These are phyloP conservation scores for Paralagenidium karlingii DNA, from an alignment of 352 stramenopile genomes.

Conservation along the genomic window DNA sequence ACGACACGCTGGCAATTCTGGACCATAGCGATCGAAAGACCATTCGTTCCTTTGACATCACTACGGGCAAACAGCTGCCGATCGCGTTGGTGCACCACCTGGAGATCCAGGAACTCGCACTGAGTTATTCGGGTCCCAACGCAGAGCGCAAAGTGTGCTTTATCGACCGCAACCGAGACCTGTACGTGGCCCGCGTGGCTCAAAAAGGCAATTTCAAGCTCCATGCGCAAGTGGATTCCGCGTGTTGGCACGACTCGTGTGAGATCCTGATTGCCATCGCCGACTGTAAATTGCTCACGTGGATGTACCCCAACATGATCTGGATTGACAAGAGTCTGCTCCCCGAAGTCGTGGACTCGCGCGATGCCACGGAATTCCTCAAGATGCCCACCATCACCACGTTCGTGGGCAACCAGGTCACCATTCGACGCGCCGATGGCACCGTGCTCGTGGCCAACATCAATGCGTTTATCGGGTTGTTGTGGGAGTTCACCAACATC, in stretches of 20 bases:
- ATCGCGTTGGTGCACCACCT: slow-evolving; percentile 50
- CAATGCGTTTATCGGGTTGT: slow-evolving; percentile 65
- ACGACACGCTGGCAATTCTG: slow-evolving; percentile 80
- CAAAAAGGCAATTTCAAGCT: slow-evolving; percentile 72
- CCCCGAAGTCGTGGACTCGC: slow-evolving; percentile 51
- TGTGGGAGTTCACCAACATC: slow-evolving; percentile 76
- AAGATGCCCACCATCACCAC: slow-evolving; percentile 80
- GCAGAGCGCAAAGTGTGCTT: slow-evolving; percentile 80
- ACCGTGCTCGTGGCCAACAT: slow-evolving; percentile 71
- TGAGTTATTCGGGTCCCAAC: slow-evolving; percentile 65
- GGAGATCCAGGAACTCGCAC: slow-evolving; percentile 68
- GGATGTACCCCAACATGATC: slow-evolving; percentile 85
- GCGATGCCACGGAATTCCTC: slow-evolving; percentile 69
- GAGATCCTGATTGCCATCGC: slow-evolving; percentile 83
- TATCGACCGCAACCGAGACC: slow-evolving; percentile 80
- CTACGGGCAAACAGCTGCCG: slow-evolving; percentile 66
- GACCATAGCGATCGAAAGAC: slow-evolving; percentile 83
- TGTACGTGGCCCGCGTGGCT: slow-evolving; percentile 61
- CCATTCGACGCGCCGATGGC: slow-evolving; percentile 76
- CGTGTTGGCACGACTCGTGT: slow-evolving; percentile 79
- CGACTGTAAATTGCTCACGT: slow-evolving; percentile 83
- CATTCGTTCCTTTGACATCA: slow-evolving; percentile 83
- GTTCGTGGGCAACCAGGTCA: slow-evolving; percentile 80
- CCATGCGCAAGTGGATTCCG: slow-evolving; percentile 83
- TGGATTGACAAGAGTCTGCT: slow-evolving; percentile 88